Conservation (phyloP, 1,284 basidiomycete species). For the Malassezia slooffiae region DNA sequence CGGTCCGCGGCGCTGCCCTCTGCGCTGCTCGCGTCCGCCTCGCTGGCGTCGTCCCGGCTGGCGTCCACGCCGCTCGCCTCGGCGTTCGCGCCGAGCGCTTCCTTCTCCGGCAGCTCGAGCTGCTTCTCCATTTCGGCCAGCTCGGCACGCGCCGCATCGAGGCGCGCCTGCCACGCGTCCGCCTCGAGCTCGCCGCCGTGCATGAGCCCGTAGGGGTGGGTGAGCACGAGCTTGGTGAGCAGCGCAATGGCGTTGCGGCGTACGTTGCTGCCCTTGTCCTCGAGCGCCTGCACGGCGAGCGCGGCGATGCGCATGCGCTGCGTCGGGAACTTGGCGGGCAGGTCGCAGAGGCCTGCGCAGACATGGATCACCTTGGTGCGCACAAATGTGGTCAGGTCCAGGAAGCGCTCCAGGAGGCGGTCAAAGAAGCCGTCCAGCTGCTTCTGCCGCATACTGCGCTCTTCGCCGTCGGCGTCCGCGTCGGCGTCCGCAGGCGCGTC, state of each 20-base stretch:
- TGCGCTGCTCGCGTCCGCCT: conserved; percentile 6
- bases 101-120: conserved; percentile 43
- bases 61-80: conserved; percentile 47
- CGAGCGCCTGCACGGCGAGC: conserved; percentile 65
- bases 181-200: conserved; percentile 72
- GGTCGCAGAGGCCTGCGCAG: conserved; percentile 58
- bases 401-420: conserved; percentile 69
- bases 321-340: conserved; percentile 74
- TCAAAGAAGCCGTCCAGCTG: conserved; percentile 75
- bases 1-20: conserved; percentile 9
- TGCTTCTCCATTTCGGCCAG: conserved; percentile 49
- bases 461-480: conserved; percentile 31
- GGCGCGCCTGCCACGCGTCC: conserved; percentile 61
- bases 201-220: conserved; percentile 77
- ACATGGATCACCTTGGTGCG: conserved; percentile 74
- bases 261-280: conserved; percentile 81
- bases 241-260: conserved; percentile 72
- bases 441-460: conserved; percentile 57
- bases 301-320: conserved; percentile 67
- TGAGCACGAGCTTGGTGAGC: conserved; percentile 65
- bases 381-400: conserved; percentile 83
- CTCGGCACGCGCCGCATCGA: conserved; percentile 53
- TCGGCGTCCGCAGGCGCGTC: conserved; percentile 17
- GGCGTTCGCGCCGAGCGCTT: conserved; percentile 28
- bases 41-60: conserved; percentile 10